Evolutionary conservation across 2,329 filamentous ascomycete species (phyloP).

Genomic region (Thelonectria rubi): DNA sequence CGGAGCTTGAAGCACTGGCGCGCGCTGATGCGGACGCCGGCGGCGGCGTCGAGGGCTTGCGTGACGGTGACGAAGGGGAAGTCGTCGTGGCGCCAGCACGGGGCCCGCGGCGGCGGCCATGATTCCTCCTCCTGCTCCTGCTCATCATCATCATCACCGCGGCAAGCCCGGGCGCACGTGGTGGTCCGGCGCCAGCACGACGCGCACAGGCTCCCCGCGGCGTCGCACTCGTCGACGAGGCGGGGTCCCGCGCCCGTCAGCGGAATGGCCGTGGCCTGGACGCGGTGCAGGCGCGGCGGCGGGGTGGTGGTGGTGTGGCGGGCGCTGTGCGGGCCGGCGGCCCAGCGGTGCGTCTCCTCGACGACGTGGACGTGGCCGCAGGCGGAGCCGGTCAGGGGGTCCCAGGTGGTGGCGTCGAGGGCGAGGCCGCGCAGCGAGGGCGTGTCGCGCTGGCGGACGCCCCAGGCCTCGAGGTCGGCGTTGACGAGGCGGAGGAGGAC

Average conservation of each 20-base stretch:
- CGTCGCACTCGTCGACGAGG: slow-evolving; percentile 59
- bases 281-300: slow-evolving; percentile 55
- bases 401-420: slow-evolving; percentile 55
- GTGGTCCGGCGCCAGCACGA: slow-evolving; percentile 55
- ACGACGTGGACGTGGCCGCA: slow-evolving; percentile 60
- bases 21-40: slow-evolving; percentile 57
- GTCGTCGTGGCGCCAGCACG: slow-evolving; percentile 65
- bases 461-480: slow-evolving; percentile 61
- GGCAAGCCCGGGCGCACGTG: background rate
- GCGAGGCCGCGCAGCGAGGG: slow-evolving; percentile 60
- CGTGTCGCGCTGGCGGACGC: slow-evolving; percentile 60
- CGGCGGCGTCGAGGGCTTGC: slow-evolving; percentile 54
- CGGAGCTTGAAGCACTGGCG: slow-evolving; percentile 59
- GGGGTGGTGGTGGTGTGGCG: slow-evolving; percentile 54
- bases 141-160: too few species aligned
- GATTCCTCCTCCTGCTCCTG: too few species aligned
- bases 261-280: slow-evolving; percentile 63
- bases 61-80: slow-evolving; percentile 61
- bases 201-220: slow-evolving; percentile 28
- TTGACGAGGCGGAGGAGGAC: slow-evolving; percentile 52
- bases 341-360: slow-evolving; percentile 64
- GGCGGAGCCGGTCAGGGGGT: slow-evolving; percentile 42
- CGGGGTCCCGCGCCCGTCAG: slow-evolving; percentile 59
- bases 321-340: slow-evolving; percentile 55
- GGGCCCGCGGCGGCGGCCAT: slow-evolving; percentile 37